These are phyloP conservation scores for Geotrichum australiense DNA, from an alignment of 1,139 yeast genomes.

Conservation along the genomic window DNA sequence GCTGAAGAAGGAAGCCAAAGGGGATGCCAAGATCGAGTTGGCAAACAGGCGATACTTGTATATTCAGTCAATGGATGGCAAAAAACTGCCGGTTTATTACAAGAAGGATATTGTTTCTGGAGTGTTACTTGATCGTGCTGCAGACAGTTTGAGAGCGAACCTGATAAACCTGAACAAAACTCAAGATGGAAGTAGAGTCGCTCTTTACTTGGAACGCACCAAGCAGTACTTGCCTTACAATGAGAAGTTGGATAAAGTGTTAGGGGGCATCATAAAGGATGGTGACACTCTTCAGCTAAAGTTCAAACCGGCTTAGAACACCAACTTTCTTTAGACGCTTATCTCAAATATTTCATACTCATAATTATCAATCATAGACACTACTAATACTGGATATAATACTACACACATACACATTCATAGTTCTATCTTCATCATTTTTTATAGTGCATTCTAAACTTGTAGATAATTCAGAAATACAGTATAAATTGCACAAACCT, in stretches of 20 bases:
- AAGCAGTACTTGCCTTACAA: slow-evolving; percentile 11
- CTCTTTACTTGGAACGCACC: slow-evolving; percentile 10
- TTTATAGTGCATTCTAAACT: background rate
- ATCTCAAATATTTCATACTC: no score
- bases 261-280: slow-evolving; percentile 15
- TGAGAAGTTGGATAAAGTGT: slow-evolving; percentile 9
- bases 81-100: slow-evolving; percentile 43
- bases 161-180: slow-evolving; percentile 7
- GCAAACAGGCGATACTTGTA: slow-evolving; percentile 58
- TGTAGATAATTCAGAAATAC: no score
- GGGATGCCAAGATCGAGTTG: slow-evolving; percentile 52
- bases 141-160: slow-evolving; percentile 34
- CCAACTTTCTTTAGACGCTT: background rate
- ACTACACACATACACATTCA: background rate
- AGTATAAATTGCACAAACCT: no score
- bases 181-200: slow-evolving; percentile 5
- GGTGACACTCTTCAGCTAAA: slow-evolving; percentile 14
- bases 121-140: slow-evolving; percentile 61
- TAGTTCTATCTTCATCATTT: background rate
- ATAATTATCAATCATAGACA: no score
- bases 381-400: background rate
- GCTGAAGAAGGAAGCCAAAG: slow-evolving; percentile 51
- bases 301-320: slow-evolving; percentile 3
- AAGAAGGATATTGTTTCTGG: slow-evolving; percentile 72
- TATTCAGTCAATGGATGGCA: slow-evolving; percentile 35